These are phyloP conservation scores for Solioccasus polychromus DNA, from an alignment of 768 basidiomycete genomes.

Conservation along the genomic window DNA sequence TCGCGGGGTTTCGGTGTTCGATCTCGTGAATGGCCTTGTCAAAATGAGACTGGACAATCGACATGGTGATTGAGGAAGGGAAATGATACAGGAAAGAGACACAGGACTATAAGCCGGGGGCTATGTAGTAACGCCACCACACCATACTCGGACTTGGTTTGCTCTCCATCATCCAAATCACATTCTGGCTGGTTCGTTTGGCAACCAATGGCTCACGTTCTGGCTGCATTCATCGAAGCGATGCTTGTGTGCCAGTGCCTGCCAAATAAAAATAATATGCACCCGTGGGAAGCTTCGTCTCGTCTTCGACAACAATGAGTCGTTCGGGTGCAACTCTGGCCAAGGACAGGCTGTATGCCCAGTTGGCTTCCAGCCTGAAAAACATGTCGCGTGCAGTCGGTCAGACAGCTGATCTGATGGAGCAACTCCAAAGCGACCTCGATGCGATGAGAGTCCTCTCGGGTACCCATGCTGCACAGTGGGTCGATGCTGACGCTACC, in stretches of 20 bases:
- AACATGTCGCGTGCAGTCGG: constrained; percentile 65
- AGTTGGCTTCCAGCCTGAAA: constrained; percentile 66
- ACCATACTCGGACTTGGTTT: constrained; percentile 11
- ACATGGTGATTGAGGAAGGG: constrained; percentile 20
- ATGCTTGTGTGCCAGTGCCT: constrained; percentile 5
- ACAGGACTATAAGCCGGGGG: not conserved
- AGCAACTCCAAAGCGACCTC: constrained; percentile 70
- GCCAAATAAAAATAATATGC: too few relatives aligned
- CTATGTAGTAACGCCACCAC: constrained; percentile 7
- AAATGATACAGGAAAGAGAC: constrained; percentile 8
- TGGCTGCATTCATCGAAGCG: too few relatives aligned
- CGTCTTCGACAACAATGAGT: constrained; percentile 12
- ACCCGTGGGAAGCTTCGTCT: constrained; percentile 13
- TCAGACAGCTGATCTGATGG: constrained; percentile 75
- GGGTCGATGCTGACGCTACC: constrained; percentile 21
- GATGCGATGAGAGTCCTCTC: constrained; percentile 78
- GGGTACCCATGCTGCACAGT: constrained; percentile 81
- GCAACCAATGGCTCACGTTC: not conserved
- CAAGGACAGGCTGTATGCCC: constrained; percentile 78
- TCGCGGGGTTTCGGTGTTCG: constrained; percentile 25
- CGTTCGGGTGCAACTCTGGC: constrained; percentile 62
- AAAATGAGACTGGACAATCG: constrained; percentile 16
- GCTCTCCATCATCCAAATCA: not conserved
- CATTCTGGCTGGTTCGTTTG: not conserved
- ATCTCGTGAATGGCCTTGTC: constrained; percentile 31